Conservation (phyloP, 2,329 filamentous ascomycete species). For the Cylindrodendrum hubeiense region DNA sequence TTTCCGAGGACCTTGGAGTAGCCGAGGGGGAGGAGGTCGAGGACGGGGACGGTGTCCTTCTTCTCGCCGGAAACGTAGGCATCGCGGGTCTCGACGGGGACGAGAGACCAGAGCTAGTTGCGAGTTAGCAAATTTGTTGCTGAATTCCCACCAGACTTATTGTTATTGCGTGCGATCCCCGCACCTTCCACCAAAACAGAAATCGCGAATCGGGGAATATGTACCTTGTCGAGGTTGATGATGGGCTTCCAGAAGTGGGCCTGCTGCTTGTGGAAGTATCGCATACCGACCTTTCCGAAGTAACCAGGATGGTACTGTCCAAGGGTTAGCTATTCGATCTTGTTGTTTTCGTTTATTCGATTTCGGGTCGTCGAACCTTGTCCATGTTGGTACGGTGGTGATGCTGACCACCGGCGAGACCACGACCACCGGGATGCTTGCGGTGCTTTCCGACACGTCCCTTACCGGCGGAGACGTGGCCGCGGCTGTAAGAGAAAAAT, state of each 20-base stretch:
- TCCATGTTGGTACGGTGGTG: slow-evolving; percentile 75
- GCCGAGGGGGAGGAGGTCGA: slow-evolving; percentile 96
- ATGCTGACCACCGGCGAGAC: slow-evolving; percentile 98
- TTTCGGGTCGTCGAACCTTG: slow-evolving; percentile 76
- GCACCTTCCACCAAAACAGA: slow-evolving; percentile 6
- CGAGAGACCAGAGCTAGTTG: slow-evolving; percentile 89
- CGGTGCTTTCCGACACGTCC: slow-evolving; percentile 99
- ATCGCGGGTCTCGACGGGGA: slow-evolving; percentile 92
- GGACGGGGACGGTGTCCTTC: slow-evolving; percentile 93
- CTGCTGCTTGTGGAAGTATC: slow-evolving; percentile 95
- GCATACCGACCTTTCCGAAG: slow-evolving; percentile 97
- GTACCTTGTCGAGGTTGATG: slow-evolving; percentile 98
- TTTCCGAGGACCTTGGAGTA: slow-evolving; percentile 99
- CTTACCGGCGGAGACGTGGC: slow-evolving; percentile 98
- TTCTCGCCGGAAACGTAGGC: slow-evolving; percentile 86
- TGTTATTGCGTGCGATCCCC: neutral
- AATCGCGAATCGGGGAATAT: slow-evolving; percentile 38
- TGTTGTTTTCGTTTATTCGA: slow-evolving; percentile 49
- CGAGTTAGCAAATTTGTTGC: slow-evolving; percentile 44
- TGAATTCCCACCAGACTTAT: neutral
- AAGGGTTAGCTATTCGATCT: slow-evolving; percentile 44
- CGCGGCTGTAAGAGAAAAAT: slow-evolving; percentile 73
- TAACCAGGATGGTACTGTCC: slow-evolving; percentile 95
- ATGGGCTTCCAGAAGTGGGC: slow-evolving; percentile 99
- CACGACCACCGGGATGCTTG: slow-evolving; percentile 88